Evolutionary conservation across 441 rosid genomes (phyloP).

Genomic region (Gossypium trilobum): DNA sequence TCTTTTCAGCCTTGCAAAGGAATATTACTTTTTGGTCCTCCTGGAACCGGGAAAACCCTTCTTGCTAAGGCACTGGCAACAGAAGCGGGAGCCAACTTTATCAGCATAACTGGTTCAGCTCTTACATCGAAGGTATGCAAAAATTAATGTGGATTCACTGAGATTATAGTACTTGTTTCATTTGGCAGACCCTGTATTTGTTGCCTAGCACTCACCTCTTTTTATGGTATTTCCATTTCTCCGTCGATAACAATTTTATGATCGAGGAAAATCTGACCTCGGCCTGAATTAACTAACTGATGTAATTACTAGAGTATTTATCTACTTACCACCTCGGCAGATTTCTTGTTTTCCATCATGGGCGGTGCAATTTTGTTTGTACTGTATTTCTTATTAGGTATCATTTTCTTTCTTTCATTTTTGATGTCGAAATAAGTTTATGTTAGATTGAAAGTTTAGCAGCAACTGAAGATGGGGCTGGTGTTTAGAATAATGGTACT

Average conservation of each 20-base stretch:
- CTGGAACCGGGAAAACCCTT: slow-evolving; percentile 97
- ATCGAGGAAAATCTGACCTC: neutral
- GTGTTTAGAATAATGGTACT: neutral
- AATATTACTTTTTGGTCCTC: slow-evolving; percentile 91
- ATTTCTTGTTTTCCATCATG: neutral
- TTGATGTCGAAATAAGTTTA: neutral
- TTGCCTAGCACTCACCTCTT: neutral
- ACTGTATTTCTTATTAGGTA: neutral
- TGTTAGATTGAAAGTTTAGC: neutral
- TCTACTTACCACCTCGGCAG: neutral
- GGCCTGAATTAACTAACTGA: neutral
- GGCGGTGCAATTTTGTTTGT: neutral
- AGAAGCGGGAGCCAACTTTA: slow-evolving; percentile 93
- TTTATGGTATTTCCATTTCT: neutral
- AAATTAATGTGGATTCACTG: neutral
- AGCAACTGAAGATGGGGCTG: neutral
- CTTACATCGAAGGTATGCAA: slow-evolving; percentile 79
- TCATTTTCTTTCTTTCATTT: neutral
- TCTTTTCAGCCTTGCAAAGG: slow-evolving; percentile 87
- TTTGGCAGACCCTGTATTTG: neutral
- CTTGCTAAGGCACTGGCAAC: slow-evolving; percentile 96
- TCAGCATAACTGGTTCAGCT: slow-evolving; percentile 89
- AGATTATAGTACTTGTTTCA: neutral
- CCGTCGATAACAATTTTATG: neutral
- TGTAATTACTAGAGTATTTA: neutral